Base-by-base conservation (phyloP, 176 grass and related monocot species). In the Elaeis guineensis region DNA sequence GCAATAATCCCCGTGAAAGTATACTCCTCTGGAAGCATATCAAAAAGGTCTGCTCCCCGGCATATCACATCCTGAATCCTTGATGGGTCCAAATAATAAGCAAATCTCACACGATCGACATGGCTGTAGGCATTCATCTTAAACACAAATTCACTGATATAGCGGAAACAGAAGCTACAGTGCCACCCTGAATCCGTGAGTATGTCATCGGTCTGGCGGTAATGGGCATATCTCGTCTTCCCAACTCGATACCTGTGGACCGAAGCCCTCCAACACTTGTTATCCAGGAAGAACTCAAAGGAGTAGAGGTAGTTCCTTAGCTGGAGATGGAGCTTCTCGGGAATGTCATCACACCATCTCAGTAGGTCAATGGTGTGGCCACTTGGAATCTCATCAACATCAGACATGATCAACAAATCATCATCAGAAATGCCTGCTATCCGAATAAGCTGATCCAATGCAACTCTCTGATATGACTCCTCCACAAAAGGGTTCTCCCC, bases 151-250 rank as follows among this genome's bases (percentile, higher is more conserved):
- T 58, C 56, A 25, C 23, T 58, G 21, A 58, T 58, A 1, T 58
- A 1, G 22, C 21, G 19, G 56, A 58, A 58, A 12, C 56, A 58
- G 56, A 58, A 58, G 56, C 56, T 58, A 5, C 56, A 58, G 56
- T 58, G 56, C 56, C 56, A 58, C 7, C 56, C 56, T 25, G 56
- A 16, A 58, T 58, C 56, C 1, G 56, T 24, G 0, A 58, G 25
- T 24, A 58, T 21, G 56, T 58, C 56, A 58, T 58, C 56, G 2
- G 56, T 24, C 56, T 58, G 56, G 11, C 56, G 56, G 21, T 25
- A 58, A 58, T 58, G 56, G 21, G 56, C 56, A 58, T 58, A 58
- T 58, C 56, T 58, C 14, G 56, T 58, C 56, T 58, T 58, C 21
- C 56, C 56, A 58, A 16, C 56, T 28, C 56, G 56, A 25, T 28